phyloP scores from a whole-genome alignment of 2,329 filamentous ascomycete genomes.

The Mycocentrospora acerina region DNA sequence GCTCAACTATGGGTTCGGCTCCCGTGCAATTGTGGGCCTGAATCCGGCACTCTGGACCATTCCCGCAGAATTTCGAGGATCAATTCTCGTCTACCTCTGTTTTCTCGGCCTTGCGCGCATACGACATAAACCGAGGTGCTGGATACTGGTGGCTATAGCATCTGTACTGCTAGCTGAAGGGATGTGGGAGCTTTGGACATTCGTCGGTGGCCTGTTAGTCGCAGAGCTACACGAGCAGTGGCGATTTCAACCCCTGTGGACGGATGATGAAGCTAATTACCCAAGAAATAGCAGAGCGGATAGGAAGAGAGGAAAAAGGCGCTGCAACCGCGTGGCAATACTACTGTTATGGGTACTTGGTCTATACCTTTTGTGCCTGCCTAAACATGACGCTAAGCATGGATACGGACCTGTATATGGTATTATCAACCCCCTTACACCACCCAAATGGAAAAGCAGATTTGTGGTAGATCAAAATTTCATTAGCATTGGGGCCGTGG shows the following conservation, averaged over 20 bases:
- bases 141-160: neutral
- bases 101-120: conserved; percentile 37
- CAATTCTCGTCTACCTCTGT: conserved; percentile 46
- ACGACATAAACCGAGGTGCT: neutral
- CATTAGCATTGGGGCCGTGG: neutral
- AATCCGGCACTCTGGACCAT: conserved; percentile 52
- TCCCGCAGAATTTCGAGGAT: conserved; percentile 49
- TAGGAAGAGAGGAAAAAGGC: too few relatives aligned
- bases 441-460: too few relatives aligned
- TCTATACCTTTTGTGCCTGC: too few relatives aligned
- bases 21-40: conserved; percentile 1
- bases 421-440: too few relatives aligned
- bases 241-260: neutral
- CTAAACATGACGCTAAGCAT: too few relatives aligned
- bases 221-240: neutral
- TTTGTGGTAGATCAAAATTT: neutral
- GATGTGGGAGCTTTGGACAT: neutral
- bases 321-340: too few relatives aligned
- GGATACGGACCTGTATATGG: too few relatives aligned
- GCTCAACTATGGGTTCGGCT: neutral
- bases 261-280: neutral
- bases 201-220: neutral
- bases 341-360: too few relatives aligned
- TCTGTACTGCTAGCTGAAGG: neutral
- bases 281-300: too few relatives aligned